Base-by-base conservation (phyloP, 2,329 filamentous ascomycete species). In the Neofusicoccum ribis region DNA sequence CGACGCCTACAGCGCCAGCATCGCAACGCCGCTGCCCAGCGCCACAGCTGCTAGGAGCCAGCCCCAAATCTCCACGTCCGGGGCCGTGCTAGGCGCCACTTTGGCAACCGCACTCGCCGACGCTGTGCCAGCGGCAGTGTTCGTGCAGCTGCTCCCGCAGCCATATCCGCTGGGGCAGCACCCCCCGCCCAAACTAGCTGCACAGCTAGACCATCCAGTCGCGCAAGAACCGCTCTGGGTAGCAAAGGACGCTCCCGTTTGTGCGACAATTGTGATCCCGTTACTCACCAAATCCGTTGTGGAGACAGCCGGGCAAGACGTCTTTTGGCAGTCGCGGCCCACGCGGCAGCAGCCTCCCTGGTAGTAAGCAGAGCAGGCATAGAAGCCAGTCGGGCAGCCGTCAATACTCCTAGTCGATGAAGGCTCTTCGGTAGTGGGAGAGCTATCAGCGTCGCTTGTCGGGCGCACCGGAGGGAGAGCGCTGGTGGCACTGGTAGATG, bases 331-430 rank as follows among this genome's bases (percentile, higher is more conserved):
- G 78, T 96, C 86, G 20, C 93, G 87, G 1, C 92, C 93, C 0
- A 92, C 93, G 65, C 91, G 90, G 79, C 94, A 98, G 80, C 94
- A 98, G 20, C 92, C 92, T 14, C 91, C 92, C 1, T 85, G 81
- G 66, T 93, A 92, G 66, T 88, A 88, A 1, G 94, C 94, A 2
- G 89, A 86, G 77, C 94, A 98, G 59, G 92, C 89, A 77, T 98
- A 98, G 82, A 93, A 98, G 2, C 93, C 93, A 0, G 89, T 93
- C 0, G 94, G 94, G 71, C 94, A 98, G 70, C 84, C 72, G 8
- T 76, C 72, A 39, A 69, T 73, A 37, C 70, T 72, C 5, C 71
- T 70, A 0, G 81, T 74, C 12, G 81, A 76, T 34, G 78, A 70
- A 46, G 56, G 66, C 60, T 5, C 66, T 41, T 54, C 70, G 75